phyloP scores from a whole-genome alignment of 176 grass and related monocot species.

The Aegilops speltoides region DNA sequence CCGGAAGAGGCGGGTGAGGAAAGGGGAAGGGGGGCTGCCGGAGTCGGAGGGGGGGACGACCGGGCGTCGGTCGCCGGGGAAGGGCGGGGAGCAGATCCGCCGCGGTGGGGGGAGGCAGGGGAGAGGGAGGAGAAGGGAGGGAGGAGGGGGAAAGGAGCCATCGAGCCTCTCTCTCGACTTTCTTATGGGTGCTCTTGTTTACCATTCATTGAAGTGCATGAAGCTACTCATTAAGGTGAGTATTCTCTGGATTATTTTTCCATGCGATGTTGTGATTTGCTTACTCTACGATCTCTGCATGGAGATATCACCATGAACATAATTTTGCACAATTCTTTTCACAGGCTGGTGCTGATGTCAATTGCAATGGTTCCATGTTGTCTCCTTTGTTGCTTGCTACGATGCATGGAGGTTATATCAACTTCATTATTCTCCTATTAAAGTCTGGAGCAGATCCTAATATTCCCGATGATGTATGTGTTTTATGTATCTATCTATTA shows the following conservation, averaged over 20 bases:
- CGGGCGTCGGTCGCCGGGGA: no score
- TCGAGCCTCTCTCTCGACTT: no score
- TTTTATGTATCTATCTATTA: not conserved
- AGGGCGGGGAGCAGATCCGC: no score
- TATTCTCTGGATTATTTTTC: not conserved
- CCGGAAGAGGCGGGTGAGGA: no score
- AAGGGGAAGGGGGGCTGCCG: no score
- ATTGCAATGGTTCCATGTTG: not conserved
- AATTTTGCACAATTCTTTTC: constrained; percentile 13
- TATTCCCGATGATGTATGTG: constrained; percentile 39
- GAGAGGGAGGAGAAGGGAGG: no score
- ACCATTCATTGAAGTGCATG: constrained; percentile 41
- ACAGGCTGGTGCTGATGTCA: constrained; percentile 50
- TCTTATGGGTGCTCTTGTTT: constrained; percentile 15
- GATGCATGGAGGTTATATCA: constrained; percentile 2
- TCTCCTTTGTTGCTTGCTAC: constrained; percentile 28
- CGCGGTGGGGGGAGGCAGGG: no score
- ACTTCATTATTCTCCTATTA: constrained; percentile 22
- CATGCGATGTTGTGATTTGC: not conserved
- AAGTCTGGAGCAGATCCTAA: constrained; percentile 44
- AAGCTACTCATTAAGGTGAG: constrained; percentile 46
- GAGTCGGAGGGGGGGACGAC: no score
- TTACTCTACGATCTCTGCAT: not conserved
- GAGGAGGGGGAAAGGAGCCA: no score
- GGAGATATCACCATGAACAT: not conserved